phyloP scores from a whole-genome alignment of 1,139 yeast species.

The Geotrichum histeridarum region DNA sequence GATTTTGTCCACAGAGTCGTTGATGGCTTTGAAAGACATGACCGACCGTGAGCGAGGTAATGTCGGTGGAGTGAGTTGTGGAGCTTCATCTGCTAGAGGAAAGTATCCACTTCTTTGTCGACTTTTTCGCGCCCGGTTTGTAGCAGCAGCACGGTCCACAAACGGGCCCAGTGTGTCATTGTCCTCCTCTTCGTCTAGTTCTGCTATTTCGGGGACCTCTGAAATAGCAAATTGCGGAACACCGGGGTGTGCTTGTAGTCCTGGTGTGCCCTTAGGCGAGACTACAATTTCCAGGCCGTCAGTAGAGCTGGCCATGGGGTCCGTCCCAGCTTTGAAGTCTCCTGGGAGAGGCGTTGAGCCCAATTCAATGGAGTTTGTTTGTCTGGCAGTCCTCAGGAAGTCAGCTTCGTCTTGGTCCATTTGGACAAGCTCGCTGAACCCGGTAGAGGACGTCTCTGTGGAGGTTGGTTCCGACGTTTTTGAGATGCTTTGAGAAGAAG shows the following conservation, averaged over 20 bases:
- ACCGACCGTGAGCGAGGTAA: constrained; percentile 3
- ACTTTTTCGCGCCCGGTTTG: background rate
- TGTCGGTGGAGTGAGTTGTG: background rate
- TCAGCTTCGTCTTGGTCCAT: constrained; percentile 14
- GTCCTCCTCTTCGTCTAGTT: background rate
- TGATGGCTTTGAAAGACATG: constrained; percentile 3
- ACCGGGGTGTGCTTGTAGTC: background rate
- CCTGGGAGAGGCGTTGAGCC: background rate
- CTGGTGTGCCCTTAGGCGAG: no score
- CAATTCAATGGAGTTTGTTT: constrained; percentile 10
- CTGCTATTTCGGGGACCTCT: background rate
- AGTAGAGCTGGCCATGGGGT: background rate
- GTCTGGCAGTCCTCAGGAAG: constrained; percentile 1
- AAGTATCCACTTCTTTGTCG: background rate
- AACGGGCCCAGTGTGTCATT: constrained; percentile 2
- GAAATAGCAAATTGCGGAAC: background rate
- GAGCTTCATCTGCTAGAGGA: background rate
- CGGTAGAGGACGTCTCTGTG: background rate
- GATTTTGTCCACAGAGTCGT: constrained; percentile 14
- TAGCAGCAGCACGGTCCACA: background rate
- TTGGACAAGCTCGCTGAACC: constrained; percentile 7
- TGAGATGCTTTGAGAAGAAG: background rate
- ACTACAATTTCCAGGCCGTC: background rate
- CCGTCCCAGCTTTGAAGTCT: background rate
- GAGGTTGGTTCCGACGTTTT: constrained; percentile 8